Conservation (phyloP, 2,329 filamentous ascomycete genomes). For the Diatrype stigma region DNA sequence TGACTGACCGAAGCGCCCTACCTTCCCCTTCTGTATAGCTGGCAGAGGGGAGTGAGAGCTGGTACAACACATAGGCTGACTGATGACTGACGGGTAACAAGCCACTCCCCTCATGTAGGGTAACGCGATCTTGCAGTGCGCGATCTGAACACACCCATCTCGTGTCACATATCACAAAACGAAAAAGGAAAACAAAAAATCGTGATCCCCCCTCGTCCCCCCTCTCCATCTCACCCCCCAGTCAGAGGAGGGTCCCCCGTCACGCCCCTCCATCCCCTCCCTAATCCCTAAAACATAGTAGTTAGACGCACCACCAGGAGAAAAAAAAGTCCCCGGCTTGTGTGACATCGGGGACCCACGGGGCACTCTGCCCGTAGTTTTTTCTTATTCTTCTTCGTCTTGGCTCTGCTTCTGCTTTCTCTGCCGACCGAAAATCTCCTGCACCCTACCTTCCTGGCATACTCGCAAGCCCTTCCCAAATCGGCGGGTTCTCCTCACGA, state of each 20-base stretch:
- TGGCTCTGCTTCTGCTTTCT: too few species aligned
- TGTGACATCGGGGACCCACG: neutral
- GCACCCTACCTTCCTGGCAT: neutral
- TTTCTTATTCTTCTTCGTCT: neutral
- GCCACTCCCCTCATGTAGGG: constrained; percentile 12
- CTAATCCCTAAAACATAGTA: too few species aligned
- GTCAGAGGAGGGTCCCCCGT: too few species aligned
- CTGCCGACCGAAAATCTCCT: too few species aligned
- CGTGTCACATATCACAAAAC: constrained; percentile 1
- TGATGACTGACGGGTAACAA: too few species aligned
- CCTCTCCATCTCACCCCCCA: neutral
- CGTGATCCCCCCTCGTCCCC: neutral
- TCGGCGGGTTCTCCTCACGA: neutral
- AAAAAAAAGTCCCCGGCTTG: neutral
- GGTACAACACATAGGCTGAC: too few species aligned
- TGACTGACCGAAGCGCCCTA: too few species aligned
- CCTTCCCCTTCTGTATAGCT: neutral
- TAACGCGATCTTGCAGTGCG: constrained; percentile 27
- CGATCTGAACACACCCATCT: constrained; percentile 6
- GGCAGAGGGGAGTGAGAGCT: too few species aligned
- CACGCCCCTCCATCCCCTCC: too few species aligned
- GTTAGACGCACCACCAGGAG: too few species aligned
- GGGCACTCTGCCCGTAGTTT: neutral
- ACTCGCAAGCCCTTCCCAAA: constrained; percentile 2
- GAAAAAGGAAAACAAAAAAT: neutral